Base-by-base conservation (phyloP, 768 basidiomycete genomes). In the Leccinum boreale region DNA sequence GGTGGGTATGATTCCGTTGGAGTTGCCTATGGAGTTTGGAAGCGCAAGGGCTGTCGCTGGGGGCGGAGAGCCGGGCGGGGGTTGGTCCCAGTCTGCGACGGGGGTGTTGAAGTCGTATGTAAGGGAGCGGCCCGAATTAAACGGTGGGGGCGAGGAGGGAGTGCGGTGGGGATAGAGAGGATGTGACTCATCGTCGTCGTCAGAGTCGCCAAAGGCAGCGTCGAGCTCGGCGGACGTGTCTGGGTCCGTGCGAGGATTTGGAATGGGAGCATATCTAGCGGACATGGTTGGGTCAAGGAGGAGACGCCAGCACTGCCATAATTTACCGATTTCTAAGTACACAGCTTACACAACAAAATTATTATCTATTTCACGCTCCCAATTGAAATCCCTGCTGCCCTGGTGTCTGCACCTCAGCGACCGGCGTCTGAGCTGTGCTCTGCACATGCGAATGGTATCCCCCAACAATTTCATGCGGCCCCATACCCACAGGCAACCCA, bases 21-120 rank as follows among this genome's bases (percentile, higher is more conserved):
- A 83, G 67, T 91, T 92, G 47, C 90, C 90, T 59, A 78, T 75
- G 47, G 82, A 76, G 66, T 89, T 90, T 15, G 89, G 89, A 36
- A 89, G 75, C 3, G 90, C 87, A 23, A 73, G 70, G 15, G 85
- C 67, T 6, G 88, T 84, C 14, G 83, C 84, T 17, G 76, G 74
- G 8, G 91, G 89, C 2, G 90, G 91, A 28, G 89, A 90, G 58
- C 89, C 90, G 12, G 90, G 87, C n/a, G 90, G 91, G 44, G 91
- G 89, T 58, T 81, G 84, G 65, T 85, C 90, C 70, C 89, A 92
- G 69, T 92, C 90, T 53, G 61, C 61, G 28, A 74, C 64, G 33
- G 84, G 79, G 52, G 81, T 83, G 72, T 94, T 88, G 64, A 94
- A 94, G 71, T 94, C 85, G 68, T 94, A 94, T 1, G 78, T 71